These are phyloP conservation scores for Aspergillus chevalieri DNA, from an alignment of 2,329 filamentous ascomycete genomes.

Conservation along the genomic window DNA sequence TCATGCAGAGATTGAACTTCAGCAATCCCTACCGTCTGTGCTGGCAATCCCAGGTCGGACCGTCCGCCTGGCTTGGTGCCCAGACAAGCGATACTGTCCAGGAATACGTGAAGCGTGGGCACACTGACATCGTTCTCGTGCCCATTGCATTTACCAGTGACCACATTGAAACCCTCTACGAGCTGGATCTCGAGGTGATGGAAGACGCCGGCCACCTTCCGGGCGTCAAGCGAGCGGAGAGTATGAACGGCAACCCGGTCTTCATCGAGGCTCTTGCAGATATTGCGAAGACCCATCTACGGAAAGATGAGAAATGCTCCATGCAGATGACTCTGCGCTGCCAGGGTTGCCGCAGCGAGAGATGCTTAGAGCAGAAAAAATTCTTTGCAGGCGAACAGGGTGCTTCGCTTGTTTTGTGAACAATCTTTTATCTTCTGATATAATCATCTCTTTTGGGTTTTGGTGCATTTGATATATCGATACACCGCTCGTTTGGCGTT, in stretches of 20 bases:
- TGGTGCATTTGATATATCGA: not conserved
- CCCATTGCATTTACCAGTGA: slow-evolving; percentile 98
- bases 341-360: slow-evolving; percentile 85
- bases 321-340: slow-evolving; percentile 85
- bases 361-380: slow-evolving; percentile 67
- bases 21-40: slow-evolving; percentile 87
- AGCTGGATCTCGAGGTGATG: slow-evolving; percentile 92
- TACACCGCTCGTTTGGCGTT: too few species aligned
- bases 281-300: slow-evolving; percentile 73
- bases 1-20: slow-evolving; percentile 87
- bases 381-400: slow-evolving; percentile 51
- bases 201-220: slow-evolving; percentile 63
- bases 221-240: slow-evolving; percentile 85
- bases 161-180: slow-evolving; percentile 94
- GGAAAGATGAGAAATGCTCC: slow-evolving; percentile 65
- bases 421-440: not conserved
- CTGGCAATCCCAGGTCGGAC: slow-evolving; percentile 98
- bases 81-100: slow-evolving; percentile 86
- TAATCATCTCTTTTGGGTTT: not conserved
- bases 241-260: slow-evolving; percentile 79
- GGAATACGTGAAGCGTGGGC: slow-evolving; percentile 81
- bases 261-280: slow-evolving; percentile 89
- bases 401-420: slow-evolving; percentile 23
- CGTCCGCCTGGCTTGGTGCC: slow-evolving; percentile 88
- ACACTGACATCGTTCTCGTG: slow-evolving; percentile 84